phyloP scores from a whole-genome alignment of 805 yeast genomes.

The Nakazawaea ishiwadae region DNA sequence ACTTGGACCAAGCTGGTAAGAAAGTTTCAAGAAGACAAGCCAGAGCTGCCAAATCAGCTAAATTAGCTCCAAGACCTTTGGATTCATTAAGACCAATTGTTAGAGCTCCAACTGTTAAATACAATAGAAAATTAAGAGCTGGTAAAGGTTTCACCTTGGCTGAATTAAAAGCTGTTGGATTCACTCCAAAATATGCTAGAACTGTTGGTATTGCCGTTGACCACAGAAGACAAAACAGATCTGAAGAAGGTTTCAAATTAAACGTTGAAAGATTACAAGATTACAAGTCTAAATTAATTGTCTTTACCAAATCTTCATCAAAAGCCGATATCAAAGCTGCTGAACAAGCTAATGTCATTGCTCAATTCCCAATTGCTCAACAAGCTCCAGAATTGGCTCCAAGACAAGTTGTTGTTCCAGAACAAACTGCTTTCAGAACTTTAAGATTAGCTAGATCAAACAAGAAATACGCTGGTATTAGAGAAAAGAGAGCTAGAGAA shows the following conservation, averaged over 20 bases:
- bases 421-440: conserved; percentile 81
- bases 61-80: conserved; percentile 95
- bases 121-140: conserved; percentile 99
- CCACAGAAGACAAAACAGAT: conserved; percentile 99
- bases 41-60: conserved; percentile 91
- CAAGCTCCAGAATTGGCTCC: conserved; percentile 66
- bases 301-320: conserved; percentile 88
- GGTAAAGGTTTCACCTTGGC: conserved; percentile 99
- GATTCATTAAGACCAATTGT: conserved; percentile 96
- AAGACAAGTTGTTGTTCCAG: conserved; percentile 82
- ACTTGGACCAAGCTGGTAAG: conserved; percentile 99
- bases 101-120: conserved; percentile 97
- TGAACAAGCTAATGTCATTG: conserved; percentile 67
- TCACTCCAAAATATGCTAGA: conserved; percentile 92
- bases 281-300: conserved; percentile 92
- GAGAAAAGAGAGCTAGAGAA: conserved; percentile 96
- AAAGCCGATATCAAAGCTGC: conserved; percentile 59
- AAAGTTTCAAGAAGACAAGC: conserved; percentile 95
- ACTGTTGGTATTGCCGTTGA: conserved; percentile 98
- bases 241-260: conserved; percentile 88
- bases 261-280: conserved; percentile 96
- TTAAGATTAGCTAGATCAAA: conserved; percentile 94
- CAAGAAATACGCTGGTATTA: conserved; percentile 90
- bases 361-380: conserved; percentile 91
- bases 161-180: conserved; percentile 97